Evolutionary conservation across 1,139 yeast species (phyloP), one percentile per base, ranked within the genome.

Genomic region (Sugiyamaella xylanicola): DNA sequence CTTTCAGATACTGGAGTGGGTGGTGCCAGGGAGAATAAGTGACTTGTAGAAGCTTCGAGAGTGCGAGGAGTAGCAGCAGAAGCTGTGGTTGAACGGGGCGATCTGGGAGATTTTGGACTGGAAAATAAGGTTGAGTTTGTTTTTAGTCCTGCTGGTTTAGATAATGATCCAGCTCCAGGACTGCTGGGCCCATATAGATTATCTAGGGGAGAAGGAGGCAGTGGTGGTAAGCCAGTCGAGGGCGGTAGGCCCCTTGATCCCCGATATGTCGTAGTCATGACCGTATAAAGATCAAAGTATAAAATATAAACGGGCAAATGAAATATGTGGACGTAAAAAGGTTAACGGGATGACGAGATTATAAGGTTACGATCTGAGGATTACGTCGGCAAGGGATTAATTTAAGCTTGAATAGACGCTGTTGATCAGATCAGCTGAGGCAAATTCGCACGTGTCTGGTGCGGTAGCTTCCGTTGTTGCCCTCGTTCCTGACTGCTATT

Each of bases 201-300:
- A 21, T 48, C 46, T 2, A 44, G 36, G 13, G 56, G 48, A 7
- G 51, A 42, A 9, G 56, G 52, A 25, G 54, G 54, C 15, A 53
- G 40, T 7, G 56, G 56, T 16, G 56, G 56, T 49, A 53, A 25
- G 3, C 50, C 36, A 25, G 51, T 29, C 37, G 43, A 36, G 8
- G 55, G 55, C 11, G 55, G 55, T 20, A 39, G 36, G 19, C 50
- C 55, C 13, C 50, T 35, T 22, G 47, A 27, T 8, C 35, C 32
- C 5, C 50, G 50, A 25, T 39, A 49, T 21, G 53, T 48, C 9
- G 37, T 27, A 5, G 25, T 13, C 36, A 44, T 25, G 22, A 20
- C 20, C 15, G 46, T 20, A 42, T n/a, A n/a, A n/a, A n/a, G n/a
- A n/a, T n/a, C n/a, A n/a, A n/a, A n/a, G n/a, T n/a, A n/a, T n/a